Evolutionary conservation across 139 green algal species (phyloP), one percentile per base, ranked within the genome.

Genomic region (Chlamydomonas sp.): DNA sequence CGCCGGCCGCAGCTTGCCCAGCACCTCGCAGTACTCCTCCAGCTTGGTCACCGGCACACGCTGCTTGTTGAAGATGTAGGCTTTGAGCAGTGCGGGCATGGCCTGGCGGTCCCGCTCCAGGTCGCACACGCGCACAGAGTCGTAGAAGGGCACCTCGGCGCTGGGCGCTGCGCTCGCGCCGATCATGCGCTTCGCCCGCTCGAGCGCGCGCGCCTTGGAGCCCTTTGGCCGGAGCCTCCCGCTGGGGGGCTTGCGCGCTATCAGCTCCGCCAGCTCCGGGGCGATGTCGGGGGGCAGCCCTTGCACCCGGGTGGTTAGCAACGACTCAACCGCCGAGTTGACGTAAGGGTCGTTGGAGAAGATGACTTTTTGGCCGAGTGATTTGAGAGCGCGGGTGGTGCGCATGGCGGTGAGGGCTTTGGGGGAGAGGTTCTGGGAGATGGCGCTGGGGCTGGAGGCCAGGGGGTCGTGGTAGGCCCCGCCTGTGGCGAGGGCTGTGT

Each of bases 311-410:
- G 84, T 86, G 20, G 82, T 86, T n/a, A 92, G 68, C 18, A 92
- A 76, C 18, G 85, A 88, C 76, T 92, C 89, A n/a, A 92, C 85
- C 60, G 85, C 89, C 31, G 76, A 80, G 60, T 92, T 82, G 20
- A 92, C 80, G 80, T 92, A 92, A 64, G 89, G 85, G 75, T 77
- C 79, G 75, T 85, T 88, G 60, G 89, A 92, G 77, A 83, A 90
- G 71, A 91, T 91, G 78, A 86, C 89, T 61, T 79, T 87, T 31
- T 87, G 78, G 20, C 89, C 89, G 17, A 91, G 83, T 1, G 69
- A 77, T 16, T 89, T 69, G n/a, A 92, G 72, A 67, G 80, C 88
- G 17, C 69, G 67, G 14, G 89, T 92, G 31, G 85, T 89, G 31
- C 85, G 85, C 63, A 90, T 10, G 6, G 79, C 75, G 31, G 85